Percentiles rank a stretch among this genome's conserved stretches.
These are phyloP conservation scores for Thalia dealbata DNA, from an alignment of 176 grass and related monocot species.

Conservation along the genomic window DNA sequence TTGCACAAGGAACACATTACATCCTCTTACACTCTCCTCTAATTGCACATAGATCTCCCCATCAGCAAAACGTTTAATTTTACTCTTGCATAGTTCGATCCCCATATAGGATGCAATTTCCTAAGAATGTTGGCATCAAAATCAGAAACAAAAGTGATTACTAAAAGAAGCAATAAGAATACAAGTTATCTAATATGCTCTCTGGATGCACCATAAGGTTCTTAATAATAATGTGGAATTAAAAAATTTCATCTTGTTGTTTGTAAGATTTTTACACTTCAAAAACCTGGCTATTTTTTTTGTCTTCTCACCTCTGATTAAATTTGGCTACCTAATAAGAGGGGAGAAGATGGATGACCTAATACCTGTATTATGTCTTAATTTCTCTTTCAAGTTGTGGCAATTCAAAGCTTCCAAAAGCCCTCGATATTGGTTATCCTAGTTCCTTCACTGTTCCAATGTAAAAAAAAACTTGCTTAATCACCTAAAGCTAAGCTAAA, in stretches of 20 bases:
- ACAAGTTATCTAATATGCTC: neutral
- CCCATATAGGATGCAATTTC: constrained; percentile 10
- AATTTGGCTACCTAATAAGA: too few relatives aligned
- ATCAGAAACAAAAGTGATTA: neutral
- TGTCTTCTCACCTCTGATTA: too few relatives aligned
- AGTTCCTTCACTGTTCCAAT: too few relatives aligned
- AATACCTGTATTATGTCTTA: too few relatives aligned
- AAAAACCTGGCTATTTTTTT: neutral
- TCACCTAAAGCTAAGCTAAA: too few relatives aligned
- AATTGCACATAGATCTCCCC: constrained; percentile 14
- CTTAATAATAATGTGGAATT: neutral
- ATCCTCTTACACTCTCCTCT: constrained; percentile 14
- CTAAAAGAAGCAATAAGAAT: neutral
- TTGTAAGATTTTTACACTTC: neutral
- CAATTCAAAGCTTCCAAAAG: too few relatives aligned
- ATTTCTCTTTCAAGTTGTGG: too few relatives aligned
- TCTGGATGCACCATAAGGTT: neutral
- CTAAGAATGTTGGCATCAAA: neutral
- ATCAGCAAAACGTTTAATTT: constrained; percentile 18
- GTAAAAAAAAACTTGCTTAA: too few relatives aligned
- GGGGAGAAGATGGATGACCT: too few relatives aligned
- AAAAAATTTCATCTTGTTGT: neutral
- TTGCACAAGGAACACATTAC: constrained; percentile 6
- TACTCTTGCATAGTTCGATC: constrained; percentile 3
- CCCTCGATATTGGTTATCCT: too few relatives aligned